A percentile compares a stretch with the other conserved stretches of the same genome.
These are phyloP conservation scores for Tulasnella calospora DNA, from an alignment of 768 basidiomycete genomes.

Conservation along the genomic window DNA sequence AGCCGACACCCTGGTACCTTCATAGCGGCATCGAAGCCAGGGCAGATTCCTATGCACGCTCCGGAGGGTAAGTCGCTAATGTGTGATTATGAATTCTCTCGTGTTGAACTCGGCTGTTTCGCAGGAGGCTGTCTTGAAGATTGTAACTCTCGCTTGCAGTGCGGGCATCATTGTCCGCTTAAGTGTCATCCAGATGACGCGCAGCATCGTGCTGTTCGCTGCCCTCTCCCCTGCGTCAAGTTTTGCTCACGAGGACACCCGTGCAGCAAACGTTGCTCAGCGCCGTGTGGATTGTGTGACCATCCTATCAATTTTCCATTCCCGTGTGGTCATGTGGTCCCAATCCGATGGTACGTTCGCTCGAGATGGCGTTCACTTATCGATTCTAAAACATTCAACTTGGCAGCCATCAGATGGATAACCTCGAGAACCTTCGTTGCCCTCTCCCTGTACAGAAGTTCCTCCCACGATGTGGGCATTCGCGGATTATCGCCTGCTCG, in stretches of 20 bases:
- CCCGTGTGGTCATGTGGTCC: conserved; percentile 42
- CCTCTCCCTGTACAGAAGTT: conserved; percentile 41
- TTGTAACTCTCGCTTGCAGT: conserved; percentile 7
- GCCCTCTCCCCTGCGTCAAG: background rate
- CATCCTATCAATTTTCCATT: conserved; percentile 47
- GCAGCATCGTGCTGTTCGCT: background rate
- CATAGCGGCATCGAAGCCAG: conserved; percentile 47
- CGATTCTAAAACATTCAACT: conserved; percentile 45
- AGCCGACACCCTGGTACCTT: conserved; percentile 45
- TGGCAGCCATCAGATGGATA: conserved; percentile 47
- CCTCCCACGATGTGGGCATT: conserved; percentile 54
- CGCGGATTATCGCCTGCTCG: conserved; percentile 45
- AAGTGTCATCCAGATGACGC: conserved; percentile 16
- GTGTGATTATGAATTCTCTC: conserved; percentile 38
- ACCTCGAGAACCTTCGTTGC: conserved; percentile 46
- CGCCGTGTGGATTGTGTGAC: conserved; percentile 7
- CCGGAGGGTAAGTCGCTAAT: conserved; percentile 49
- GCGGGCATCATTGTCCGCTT: conserved; percentile 16
- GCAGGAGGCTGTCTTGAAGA: conserved; percentile 60
- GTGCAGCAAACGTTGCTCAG: conserved; percentile 7
- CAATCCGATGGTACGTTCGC: conserved; percentile 26
- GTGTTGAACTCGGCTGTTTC: conserved; percentile 53
- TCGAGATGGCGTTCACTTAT: conserved; percentile 41
- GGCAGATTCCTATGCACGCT: conserved; percentile 46
- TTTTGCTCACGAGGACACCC: conserved; percentile 4